These are phyloP conservation scores for Penicillium angulare DNA, from an alignment of 495 filamentous ascomycete species.

Conservation along the genomic window DNA sequence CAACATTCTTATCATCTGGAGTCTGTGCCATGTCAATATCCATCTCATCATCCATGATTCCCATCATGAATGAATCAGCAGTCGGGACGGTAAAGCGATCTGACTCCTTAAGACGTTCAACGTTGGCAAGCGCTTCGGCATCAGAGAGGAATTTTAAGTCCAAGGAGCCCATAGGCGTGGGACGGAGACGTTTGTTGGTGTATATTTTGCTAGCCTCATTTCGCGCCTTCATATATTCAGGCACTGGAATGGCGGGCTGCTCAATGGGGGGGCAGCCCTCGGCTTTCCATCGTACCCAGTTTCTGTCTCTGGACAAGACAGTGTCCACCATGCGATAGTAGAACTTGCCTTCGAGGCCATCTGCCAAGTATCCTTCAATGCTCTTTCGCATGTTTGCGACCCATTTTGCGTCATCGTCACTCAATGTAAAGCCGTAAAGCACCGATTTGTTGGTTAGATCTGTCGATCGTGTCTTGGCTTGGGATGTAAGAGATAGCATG, in stretches of 20 bases:
- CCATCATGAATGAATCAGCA: constrained; percentile 55
- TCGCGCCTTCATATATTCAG: constrained; percentile 65
- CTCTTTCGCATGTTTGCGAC: constrained; percentile 64
- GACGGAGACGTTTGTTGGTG: constrained; percentile 62
- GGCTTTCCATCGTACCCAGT: constrained; percentile 97
- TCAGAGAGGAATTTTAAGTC: constrained; percentile 76
- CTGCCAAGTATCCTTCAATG: constrained; percentile 76
- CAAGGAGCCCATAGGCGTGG: constrained; percentile 66
- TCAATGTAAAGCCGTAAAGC: constrained; percentile 71
- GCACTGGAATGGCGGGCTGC: constrained; percentile 61
- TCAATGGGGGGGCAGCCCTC: constrained; percentile 89
- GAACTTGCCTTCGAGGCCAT: constrained; percentile 70
- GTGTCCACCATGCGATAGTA: constrained; percentile 97
- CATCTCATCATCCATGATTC: constrained; percentile 69
- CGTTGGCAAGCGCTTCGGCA: constrained; percentile 46
- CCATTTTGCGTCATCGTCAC: constrained; percentile 86
- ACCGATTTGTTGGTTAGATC: constrained; percentile 82
- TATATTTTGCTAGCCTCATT: constrained; percentile 60
- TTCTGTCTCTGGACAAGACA: constrained; percentile 90
- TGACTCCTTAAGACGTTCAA: constrained; percentile 58
- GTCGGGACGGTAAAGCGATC: constrained; percentile 53
- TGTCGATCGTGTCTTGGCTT: constrained; percentile 72
- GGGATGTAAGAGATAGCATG: constrained; percentile 80
- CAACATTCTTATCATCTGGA: constrained; percentile 64
- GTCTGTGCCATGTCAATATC: constrained; percentile 77